Conservation (phyloP, 225 moss, liverwort and hornwort genomes). For the Climacium dendroides region DNA sequence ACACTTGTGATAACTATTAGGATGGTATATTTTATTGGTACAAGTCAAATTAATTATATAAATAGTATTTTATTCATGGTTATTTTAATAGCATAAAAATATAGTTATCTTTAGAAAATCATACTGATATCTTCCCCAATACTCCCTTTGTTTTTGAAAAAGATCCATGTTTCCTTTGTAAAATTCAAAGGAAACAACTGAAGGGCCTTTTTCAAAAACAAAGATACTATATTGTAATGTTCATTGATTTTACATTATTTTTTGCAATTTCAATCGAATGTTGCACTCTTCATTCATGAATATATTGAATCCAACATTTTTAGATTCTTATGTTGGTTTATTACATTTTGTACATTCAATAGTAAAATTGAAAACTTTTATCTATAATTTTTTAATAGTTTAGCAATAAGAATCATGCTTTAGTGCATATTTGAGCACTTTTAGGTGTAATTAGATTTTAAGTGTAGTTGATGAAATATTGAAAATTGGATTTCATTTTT, state of each 20-base stretch:
- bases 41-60: background rate
- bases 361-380: accelerated
- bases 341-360: background rate
- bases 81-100: background rate
- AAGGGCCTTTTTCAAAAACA: no score
- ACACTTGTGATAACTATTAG: background rate
- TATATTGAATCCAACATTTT: accelerated
- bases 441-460: background rate
- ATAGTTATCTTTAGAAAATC: background rate
- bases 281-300: no score
- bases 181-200: no score
- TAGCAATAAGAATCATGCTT: background rate
- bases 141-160: no score
- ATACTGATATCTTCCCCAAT: no score
- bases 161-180: no score
- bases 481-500: background rate
- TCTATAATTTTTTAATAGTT: background rate
- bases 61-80: no score
- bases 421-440: background rate
- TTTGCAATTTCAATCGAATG: no score
- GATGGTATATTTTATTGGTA: background rate
- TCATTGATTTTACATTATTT: background rate
- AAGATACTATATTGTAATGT: background rate
- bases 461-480: background rate
- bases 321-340: background rate